phyloP scores from a whole-genome alignment of 2,329 filamentous ascomycete genomes.

The Verticillium longisporum region DNA sequence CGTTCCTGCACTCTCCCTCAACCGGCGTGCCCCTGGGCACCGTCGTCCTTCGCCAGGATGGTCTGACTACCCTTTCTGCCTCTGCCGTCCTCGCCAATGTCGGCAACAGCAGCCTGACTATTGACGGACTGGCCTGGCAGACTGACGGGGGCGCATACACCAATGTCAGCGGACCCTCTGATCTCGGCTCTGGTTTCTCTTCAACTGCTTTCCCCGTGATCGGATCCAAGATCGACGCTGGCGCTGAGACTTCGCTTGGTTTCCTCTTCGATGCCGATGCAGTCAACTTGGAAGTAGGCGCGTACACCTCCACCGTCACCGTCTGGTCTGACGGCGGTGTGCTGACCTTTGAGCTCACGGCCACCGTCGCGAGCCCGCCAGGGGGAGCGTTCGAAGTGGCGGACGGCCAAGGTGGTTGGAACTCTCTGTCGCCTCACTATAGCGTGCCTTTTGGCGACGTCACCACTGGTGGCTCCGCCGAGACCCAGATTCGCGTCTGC shows the following conservation, averaged over 20 bases:
- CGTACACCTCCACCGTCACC: conserved; percentile 23
- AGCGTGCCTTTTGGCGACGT: conserved; percentile 25
- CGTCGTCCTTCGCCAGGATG: conserved; percentile 24
- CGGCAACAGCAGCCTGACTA: conserved; percentile 25
- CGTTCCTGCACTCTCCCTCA: conserved; percentile 28
- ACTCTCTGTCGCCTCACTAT: conserved; percentile 6
- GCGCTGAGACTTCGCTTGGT: conserved; percentile 16
- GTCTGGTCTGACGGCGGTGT: conserved; percentile 28
- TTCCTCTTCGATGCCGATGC: conserved; percentile 21
- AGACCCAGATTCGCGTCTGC: conserved; percentile 24
- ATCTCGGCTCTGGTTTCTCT: conserved; percentile 23
- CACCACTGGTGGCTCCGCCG: conserved; percentile 18
- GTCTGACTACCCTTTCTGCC: conserved; percentile 18
- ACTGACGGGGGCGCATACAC: conserved; percentile 15
- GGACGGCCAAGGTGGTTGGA: conserved; percentile 23
- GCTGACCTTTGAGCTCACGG: conserved; percentile 22
- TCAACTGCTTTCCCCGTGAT: conserved; percentile 21
- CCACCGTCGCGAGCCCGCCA: conserved; percentile 23
- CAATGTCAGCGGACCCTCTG: conserved; percentile 21
- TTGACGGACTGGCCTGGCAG: conserved; percentile 26
- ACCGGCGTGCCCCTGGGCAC: conserved; percentile 30
- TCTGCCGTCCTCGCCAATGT: conserved; percentile 28
- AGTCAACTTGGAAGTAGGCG: conserved; percentile 9
- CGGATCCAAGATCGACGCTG: conserved; percentile 19
- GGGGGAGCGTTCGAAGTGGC: conserved; percentile 26